Percentiles rank a stretch among this genome's conserved stretches.
Evolutionary conservation across 345 rosid species (phyloP).

Genomic region (Mallotus nudiflorus): DNA sequence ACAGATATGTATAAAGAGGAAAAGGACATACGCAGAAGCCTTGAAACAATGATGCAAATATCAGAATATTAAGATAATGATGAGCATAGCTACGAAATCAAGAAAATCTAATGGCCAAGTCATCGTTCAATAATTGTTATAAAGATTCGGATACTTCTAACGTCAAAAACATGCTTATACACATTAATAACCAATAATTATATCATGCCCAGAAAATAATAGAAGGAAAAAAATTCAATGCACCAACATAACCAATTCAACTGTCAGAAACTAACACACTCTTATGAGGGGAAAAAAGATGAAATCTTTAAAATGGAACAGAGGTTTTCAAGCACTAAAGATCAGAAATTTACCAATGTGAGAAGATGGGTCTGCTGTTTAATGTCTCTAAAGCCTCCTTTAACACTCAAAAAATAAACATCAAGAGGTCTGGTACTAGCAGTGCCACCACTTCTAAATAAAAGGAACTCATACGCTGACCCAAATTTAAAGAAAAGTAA

Average conservation of each 20-base stretch:
- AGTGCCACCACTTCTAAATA: slow-evolving; percentile 20
- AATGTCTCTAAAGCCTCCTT: slow-evolving; percentile 55
- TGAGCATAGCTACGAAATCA: too few relatives aligned
- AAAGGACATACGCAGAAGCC: too few relatives aligned
- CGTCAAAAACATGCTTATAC: too few relatives aligned
- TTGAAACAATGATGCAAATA: too few relatives aligned
- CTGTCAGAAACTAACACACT: background rate
- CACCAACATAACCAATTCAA: background rate
- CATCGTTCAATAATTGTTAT: too few relatives aligned
- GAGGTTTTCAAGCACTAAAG: background rate
- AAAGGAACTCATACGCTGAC: slow-evolving; percentile 42
- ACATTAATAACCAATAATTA: too few relatives aligned
- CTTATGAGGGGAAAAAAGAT: background rate
- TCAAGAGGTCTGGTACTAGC: slow-evolving; percentile 32
- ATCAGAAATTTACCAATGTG: slow-evolving; percentile 49
- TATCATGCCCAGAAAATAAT: too few relatives aligned
- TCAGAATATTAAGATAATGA: too few relatives aligned
- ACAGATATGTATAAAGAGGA: too few relatives aligned
- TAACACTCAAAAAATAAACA: slow-evolving; percentile 59
- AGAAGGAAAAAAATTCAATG: too few relatives aligned
- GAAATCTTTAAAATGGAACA: background rate
- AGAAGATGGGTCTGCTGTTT: slow-evolving; percentile 55
- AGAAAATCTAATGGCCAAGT: too few relatives aligned
- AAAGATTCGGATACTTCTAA: too few relatives aligned
- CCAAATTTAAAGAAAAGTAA: slow-evolving; percentile 61